These are phyloP conservation scores for Neurospora crassa DNA, from an alignment of 2,329 filamentous ascomycete species.

Conservation along the genomic window DNA sequence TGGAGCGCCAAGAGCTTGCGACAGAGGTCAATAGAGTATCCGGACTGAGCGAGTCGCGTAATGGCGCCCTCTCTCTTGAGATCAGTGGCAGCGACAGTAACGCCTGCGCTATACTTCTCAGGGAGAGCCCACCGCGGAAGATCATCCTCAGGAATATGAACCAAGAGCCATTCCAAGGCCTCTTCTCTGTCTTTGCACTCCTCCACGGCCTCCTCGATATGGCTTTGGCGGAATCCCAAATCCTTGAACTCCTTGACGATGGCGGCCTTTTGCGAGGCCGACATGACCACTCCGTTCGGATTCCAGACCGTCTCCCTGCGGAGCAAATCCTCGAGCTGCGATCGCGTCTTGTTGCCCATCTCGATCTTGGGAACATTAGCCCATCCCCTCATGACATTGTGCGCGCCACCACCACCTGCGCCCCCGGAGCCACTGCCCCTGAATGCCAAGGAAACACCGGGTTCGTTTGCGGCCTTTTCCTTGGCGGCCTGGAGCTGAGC, in stretches of 20 bases:
- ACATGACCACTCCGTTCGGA: conserved; percentile 60
- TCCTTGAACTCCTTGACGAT: conserved; percentile 65
- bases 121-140: conserved; percentile 88
- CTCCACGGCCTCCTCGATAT: conserved; percentile 77
- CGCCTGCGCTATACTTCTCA: conserved; percentile 82
- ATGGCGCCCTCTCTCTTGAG: conserved; percentile 72
- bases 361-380: conserved; percentile 80
- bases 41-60: conserved; percentile 70
- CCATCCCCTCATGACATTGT: conserved; percentile 63
- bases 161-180: conserved; percentile 87
- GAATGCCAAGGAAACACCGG: conserved; percentile 41
- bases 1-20: conserved; percentile 64
- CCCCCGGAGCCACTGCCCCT: conserved; percentile 32
- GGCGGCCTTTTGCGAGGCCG: conserved; percentile 41
- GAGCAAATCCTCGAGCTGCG: conserved; percentile 70
- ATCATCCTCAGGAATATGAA: conserved; percentile 95
- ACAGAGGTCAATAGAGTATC: conserved; percentile 80
- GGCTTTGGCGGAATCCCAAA: conserved; percentile 82
- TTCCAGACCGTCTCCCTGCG: conserved; percentile 81
- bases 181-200: conserved; percentile 90
- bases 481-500: conserved; percentile 58
- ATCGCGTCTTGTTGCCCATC: conserved; percentile 74
- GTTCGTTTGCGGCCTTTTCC: conserved; percentile 58
- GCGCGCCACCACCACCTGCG: conserved; percentile 23
- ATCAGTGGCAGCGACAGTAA: conserved; percentile 76